Conservation (phyloP, 345 rosid genomes). For the Physaria fendleri region DNA sequence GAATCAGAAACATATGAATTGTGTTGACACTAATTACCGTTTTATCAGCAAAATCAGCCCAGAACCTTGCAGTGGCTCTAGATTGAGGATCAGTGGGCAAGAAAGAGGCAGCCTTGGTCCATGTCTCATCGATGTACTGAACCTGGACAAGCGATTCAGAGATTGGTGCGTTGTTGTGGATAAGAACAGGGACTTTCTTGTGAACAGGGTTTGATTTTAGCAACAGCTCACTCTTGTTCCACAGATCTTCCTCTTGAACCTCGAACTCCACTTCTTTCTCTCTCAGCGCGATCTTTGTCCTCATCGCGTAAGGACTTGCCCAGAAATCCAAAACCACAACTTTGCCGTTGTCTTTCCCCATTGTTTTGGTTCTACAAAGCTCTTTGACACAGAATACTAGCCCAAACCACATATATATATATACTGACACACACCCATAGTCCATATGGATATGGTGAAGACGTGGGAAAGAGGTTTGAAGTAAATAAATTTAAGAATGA, state of each 20-base stretch:
- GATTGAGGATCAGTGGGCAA: slow-evolving; percentile 28
- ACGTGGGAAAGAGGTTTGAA: slow-evolving; percentile 16
- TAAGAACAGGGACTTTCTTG: slow-evolving; percentile 33
- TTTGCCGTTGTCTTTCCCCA: slow-evolving; percentile 25
- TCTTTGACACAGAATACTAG: slow-evolving; percentile 1
- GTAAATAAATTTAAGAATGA: slow-evolving; percentile 7
- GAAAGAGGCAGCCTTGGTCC: slow-evolving; percentile 22
- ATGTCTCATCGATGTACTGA: slow-evolving; percentile 32
- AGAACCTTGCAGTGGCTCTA: slow-evolving; percentile 34
- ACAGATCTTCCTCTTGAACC: slow-evolving; percentile 26
- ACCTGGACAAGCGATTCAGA: slow-evolving; percentile 26
- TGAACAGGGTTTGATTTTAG: slow-evolving; percentile 29
- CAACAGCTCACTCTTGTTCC: slow-evolving; percentile 33
- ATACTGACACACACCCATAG: neutral
- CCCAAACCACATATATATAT: neutral
- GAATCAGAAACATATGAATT: neutral
- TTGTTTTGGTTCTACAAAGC: slow-evolving; percentile 6
- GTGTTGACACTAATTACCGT: slow-evolving; percentile 18
- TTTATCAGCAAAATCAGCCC: slow-evolving; percentile 33
- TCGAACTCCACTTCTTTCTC: slow-evolving; percentile 31
- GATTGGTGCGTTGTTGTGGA: slow-evolving; percentile 15
- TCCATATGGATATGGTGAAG: slow-evolving; percentile 3
- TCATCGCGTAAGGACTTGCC: slow-evolving; percentile 34
- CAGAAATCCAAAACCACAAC: slow-evolving; percentile 32
- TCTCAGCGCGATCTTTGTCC: slow-evolving; percentile 30